Evolutionary conservation across 306 rosid species (phyloP).

Genomic region (Lotus japonicus): DNA sequence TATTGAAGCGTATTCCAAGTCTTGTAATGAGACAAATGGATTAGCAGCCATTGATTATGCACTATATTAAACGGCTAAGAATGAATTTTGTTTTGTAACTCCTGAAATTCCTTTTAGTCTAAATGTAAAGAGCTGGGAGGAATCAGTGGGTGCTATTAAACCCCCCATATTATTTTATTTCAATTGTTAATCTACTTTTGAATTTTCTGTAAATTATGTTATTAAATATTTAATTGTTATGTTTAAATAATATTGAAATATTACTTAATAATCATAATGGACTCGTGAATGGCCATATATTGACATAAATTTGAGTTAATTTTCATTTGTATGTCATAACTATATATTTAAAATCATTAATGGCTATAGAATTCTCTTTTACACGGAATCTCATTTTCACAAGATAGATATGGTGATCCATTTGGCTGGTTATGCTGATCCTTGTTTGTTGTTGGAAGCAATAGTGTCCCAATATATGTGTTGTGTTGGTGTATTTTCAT

Average conservation of each 20-base stretch:
- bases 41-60: constrained; percentile 29
- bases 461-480: too few relatives aligned
- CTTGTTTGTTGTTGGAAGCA: too few relatives aligned
- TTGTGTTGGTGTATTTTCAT: too few relatives aligned
- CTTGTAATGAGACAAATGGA: constrained; percentile 40
- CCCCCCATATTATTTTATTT: constrained; percentile 12
- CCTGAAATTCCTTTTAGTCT: constrained; percentile 48
- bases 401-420: too few relatives aligned
- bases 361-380: not conserved
- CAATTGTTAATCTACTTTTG: not conserved
- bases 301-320: constrained; percentile 23
- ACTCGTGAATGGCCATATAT: not conserved
- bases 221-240: not conserved
- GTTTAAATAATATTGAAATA: not conserved
- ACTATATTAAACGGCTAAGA: constrained; percentile 36
- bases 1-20: constrained; percentile 34
- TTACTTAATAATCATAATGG: constrained; percentile 4
- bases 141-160: constrained; percentile 49
- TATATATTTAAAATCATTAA: constrained; percentile 24
- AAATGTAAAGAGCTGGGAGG: constrained; percentile 38
- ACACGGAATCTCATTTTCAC: too few relatives aligned
- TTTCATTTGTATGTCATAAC: constrained; percentile 13
- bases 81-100: constrained; percentile 40
- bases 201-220: not conserved
- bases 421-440: too few relatives aligned